Evolutionary conservation across 2,329 filamentous ascomycete genomes (phyloP), one percentile per base, ranked within the genome.

Genomic region (Microdochium paspali): DNA sequence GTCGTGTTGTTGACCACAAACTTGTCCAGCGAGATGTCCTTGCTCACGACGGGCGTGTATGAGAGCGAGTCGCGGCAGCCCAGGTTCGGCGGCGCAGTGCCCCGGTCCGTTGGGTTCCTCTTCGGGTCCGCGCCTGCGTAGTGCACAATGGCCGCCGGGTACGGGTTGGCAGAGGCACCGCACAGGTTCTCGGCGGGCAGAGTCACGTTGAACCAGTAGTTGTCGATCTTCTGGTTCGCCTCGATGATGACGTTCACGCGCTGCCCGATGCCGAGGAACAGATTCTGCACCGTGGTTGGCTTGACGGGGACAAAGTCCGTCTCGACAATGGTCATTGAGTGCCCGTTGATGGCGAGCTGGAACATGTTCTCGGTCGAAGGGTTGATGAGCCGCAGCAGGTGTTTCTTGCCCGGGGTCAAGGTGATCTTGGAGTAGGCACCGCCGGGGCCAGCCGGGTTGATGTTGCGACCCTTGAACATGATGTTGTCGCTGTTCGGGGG

Each of bases 301-400:
- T 69, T 59, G 39, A 79, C 63, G 1, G 73, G 69, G 2, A 80
- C 74, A 32, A 77, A 72, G 56, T 81, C 78, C 42, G 66, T 69
- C 10, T 70, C 65, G 45, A 80, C 72, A 30, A 81, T 71, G 0
- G 68, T 74, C 50, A 81, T 61, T 10, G 62, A 63, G 57, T 81
- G 77, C 24, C 67, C 66, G 47, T 71, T 73, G 31, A 78, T 68
- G 35, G 75, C 72, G 46, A 80, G 70, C 2, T 67, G 71, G 53
- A 75, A 65, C 20, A 66, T 66, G 50, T 77, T 59, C 66, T 57
- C 70, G 58, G 61, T 77, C 56, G 56, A 79, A 1, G 69, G 66
- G 60, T 76, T 77, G 55, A 76, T 68, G 32, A 77, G 56, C 2
- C 73, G 63, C 28, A 77, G 59, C 10, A 66, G 67, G 58, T 77